A percentile compares a stretch with the other conserved stretches of the same genome.
phyloP scores from a whole-genome alignment of 768 basidiomycete genomes.

The Cantharellus cinnabarinus region DNA sequence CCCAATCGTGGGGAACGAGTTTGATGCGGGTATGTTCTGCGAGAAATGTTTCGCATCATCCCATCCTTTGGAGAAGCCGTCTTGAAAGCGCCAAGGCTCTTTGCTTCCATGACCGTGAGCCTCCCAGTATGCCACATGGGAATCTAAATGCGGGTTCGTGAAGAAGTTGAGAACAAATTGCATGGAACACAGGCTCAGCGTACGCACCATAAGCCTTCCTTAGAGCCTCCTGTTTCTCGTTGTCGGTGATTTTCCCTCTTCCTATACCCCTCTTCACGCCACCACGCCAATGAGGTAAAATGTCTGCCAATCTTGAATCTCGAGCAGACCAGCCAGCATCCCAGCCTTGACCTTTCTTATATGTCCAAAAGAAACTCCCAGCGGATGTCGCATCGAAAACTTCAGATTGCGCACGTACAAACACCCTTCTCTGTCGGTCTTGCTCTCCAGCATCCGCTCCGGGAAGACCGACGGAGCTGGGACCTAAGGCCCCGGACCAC shows the following conservation, averaged over 20 bases:
- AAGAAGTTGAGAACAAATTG: neutral
- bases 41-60: slow-evolving; percentile 45
- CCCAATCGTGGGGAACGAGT: slow-evolving; percentile 34
- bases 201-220: slow-evolving; percentile 16
- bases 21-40: slow-evolving; percentile 7
- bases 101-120: slow-evolving; percentile 31
- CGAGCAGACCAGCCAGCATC: slow-evolving; percentile 60
- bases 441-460: slow-evolving; percentile 21
- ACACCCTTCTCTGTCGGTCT: slow-evolving; percentile 25
- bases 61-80: slow-evolving; percentile 54
- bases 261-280: slow-evolving; percentile 7
- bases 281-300: slow-evolving; percentile 37
- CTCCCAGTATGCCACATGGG: slow-evolving; percentile 27
- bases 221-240: slow-evolving; percentile 15
- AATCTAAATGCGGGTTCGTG: slow-evolving; percentile 10
- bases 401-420: slow-evolving; percentile 41
- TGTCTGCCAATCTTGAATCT: slow-evolving; percentile 40
- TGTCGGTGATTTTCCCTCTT: slow-evolving; percentile 9
- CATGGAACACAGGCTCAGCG: neutral
- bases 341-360: slow-evolving; percentile 42
- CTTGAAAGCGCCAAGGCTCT: slow-evolving; percentile 44
- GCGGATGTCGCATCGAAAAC: slow-evolving; percentile 42
- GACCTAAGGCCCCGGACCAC: slow-evolving; percentile 60
- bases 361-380: slow-evolving; percentile 77
- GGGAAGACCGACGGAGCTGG: slow-evolving; percentile 26